Evolutionary conservation across 495 filamentous ascomycete species (phyloP).

Genomic region (Achaetomiella virescens): DNA sequence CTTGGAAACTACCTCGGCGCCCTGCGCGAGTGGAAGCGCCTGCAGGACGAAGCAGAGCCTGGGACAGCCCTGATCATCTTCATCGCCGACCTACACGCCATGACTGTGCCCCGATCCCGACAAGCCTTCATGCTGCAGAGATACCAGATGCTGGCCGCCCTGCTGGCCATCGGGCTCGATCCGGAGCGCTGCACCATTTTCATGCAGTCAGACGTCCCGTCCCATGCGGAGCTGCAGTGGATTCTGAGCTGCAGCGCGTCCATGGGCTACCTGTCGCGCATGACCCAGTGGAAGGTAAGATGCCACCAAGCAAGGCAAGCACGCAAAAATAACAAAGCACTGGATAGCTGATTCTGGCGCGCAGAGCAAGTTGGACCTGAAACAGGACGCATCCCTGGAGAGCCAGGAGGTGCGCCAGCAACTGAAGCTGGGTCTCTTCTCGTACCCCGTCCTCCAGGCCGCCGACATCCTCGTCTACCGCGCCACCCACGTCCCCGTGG

Average conservation of each 20-base stretch:
- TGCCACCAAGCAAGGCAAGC: neutral
- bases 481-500: conserved; percentile 92
- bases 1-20: conserved; percentile 95
- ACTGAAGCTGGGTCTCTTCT: conserved; percentile 88
- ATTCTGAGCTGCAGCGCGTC: conserved; percentile 84
- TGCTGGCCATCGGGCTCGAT: conserved; percentile 80
- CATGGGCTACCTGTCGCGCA: conserved; percentile 81
- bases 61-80: conserved; percentile 66
- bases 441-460: conserved; percentile 91
- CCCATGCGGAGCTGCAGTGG: conserved; percentile 90
- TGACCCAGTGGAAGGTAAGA: conserved; percentile 93
- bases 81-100: conserved; percentile 88
- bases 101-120: conserved; percentile 67
- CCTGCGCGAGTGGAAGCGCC: conserved; percentile 72
- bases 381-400: conserved; percentile 48
- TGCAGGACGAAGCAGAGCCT: conserved; percentile 57
- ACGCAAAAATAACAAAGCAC: neutral
- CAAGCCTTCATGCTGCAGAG: conserved; percentile 54
- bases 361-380: conserved; percentile 63
- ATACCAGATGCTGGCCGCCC: conserved; percentile 65
- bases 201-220: conserved; percentile 69
- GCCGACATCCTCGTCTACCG: conserved; percentile 88
- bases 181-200: conserved; percentile 73
- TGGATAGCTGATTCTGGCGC: neutral
- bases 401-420: conserved; percentile 46